phyloP scores from a whole-genome alignment of 225 moss, liverwort and hornwort species.

The Bryoerythrophyllum caledonicum region DNA sequence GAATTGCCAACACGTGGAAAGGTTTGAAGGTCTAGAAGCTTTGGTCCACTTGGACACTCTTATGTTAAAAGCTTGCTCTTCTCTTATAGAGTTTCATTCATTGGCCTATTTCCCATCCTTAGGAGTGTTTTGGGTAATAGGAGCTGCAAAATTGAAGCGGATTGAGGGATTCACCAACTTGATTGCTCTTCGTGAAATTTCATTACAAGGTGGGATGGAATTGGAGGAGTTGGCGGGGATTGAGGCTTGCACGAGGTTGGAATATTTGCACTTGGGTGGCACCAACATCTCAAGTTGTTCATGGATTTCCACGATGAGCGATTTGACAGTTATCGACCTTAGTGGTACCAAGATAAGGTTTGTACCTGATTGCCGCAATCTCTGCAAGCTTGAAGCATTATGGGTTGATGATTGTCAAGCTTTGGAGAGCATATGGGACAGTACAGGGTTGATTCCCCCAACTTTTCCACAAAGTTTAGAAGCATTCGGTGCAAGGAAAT shows the following conservation, averaged over 20 bases:
- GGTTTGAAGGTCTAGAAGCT: not conserved
- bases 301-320: not conserved
- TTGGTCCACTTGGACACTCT: not conserved
- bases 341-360: not conserved
- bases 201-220: not conserved
- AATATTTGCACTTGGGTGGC: not conserved
- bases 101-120: not conserved
- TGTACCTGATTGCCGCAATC: not conserved
- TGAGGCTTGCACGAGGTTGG: not conserved
- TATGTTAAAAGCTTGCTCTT: not conserved
- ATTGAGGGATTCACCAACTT: not conserved
- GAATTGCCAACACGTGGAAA: not conserved
- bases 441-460: too few relatives aligned
- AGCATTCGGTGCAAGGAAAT: rapidly evolving
- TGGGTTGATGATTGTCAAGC: too few relatives aligned
- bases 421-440: too few relatives aligned
- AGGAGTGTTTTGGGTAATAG: rapidly evolving
- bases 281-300: not conserved
- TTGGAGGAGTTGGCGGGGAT: not conserved
- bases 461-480: too few relatives aligned
- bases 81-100: not conserved
- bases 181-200: not conserved
- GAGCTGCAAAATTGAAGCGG: not conserved
- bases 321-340: not conserved
- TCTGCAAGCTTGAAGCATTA: too few relatives aligned